Evolutionary conservation across 2,329 filamentous ascomycete genomes (phyloP), one percentile per base, ranked within the genome.

Genomic region (Chrysoporthe cubensis): DNA sequence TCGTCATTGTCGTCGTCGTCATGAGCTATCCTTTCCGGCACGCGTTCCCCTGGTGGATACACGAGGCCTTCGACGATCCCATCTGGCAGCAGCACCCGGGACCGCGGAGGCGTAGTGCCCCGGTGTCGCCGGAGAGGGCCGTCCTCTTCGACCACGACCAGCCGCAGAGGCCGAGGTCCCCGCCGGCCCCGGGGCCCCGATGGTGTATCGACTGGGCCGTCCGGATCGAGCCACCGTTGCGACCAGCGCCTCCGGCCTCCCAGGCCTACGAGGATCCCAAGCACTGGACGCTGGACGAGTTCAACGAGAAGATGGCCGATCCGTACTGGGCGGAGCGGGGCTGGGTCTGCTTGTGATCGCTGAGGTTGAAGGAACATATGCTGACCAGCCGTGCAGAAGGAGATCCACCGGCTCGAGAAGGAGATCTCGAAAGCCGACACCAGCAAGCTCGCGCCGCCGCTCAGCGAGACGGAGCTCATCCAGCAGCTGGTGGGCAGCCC

Each of bases 381-480:
- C 68, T 70, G 40, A 70, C 48, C 14, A 9, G 42, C 58, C 32
- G 34, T 69, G 69, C 74, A 91, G 87, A 81, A 83, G 72, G 89
- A 93, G 77, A 86, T 86, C 74, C 74, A 78, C n/a, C 80, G 77
- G 4, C 84, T 93, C 13, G 82, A 86, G 64, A 78, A 79, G 18
- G 86, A 91, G 34, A 92, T 96, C 46, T 76, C 81, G 44, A 74
- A 75, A 56, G 82, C 86, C 66, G 82, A 78, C 71, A 85, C 90
- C n/a, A 82, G 86, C 40, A 82, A 78, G 32, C 80, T 96, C 7
- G 86, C 88, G 44, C 87, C 88, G 2, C 84, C 84, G 2, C 81
- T 92, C 70, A 88, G 86, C 69, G 95, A 97, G 78, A 90, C 88
- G 1, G 85, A 91, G 37, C 84, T 98, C 60, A 88, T 97, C 48